Evolutionary conservation across 345 rosid genomes (phyloP), one percentile per base, ranked within the genome.

Genomic region (Turritis glabra): DNA sequence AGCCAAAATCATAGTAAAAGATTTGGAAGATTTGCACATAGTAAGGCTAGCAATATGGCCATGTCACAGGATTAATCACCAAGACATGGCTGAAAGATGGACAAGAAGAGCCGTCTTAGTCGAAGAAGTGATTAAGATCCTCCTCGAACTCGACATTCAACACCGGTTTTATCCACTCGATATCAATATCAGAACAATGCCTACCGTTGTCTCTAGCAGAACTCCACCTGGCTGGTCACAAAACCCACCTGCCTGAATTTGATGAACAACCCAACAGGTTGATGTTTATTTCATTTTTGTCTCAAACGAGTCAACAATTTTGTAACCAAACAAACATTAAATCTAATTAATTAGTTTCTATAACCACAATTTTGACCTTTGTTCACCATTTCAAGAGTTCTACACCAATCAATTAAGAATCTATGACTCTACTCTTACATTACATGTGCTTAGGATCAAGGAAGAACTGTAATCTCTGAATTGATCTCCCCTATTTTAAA

Each of bases 131-230:
- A 74, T 84, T 35, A 88, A 79, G 79, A 84, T 85, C 10, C 82
- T 94, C 69, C 77, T 69, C 55, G 98, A 94, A 44, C 85, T 87
- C 55, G 98, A 90, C 79, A 70, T 91, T 41, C 88, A 87, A 38
- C 88, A 82, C 67, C 89, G 96, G 1, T 51, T 91, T 79, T 54
- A 77, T 12, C 98, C 98, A 1, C 68, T 84, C 23, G 91, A 84
- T 73, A 85, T 93, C 83, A 93, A 88, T 46, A 71, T 91, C 27
- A 73, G 59, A 15, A 51, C 81, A 29, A 63, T 85, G 80, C 97
- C 96, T 32, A 56, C 80, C 27, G 6, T 69, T 25, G 72, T 65
- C 65, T 84, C 88, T 0, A 78, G 57, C 35, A 80, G 91, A 50
- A 41, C 76, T 47, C 91, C 95, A 26, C 51, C 78, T 30, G 70